These are phyloP conservation scores for Fusarium poae DNA, from an alignment of 2,329 filamentous ascomycete species.

Conservation along the genomic window DNA sequence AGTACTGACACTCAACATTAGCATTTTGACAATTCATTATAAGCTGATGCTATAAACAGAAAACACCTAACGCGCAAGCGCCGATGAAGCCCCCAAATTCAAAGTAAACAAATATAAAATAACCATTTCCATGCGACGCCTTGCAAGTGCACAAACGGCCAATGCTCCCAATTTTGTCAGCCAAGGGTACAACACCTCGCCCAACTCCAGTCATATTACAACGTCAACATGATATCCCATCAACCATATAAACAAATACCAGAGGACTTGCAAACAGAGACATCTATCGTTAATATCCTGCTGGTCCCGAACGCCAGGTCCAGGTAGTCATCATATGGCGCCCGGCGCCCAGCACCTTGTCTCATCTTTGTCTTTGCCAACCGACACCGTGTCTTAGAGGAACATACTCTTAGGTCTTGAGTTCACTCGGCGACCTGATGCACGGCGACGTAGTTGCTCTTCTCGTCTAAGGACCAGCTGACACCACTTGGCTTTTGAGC, in stretches of 20 bases:
- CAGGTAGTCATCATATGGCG: constrained; percentile 45
- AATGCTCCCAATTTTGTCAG: constrained; percentile 43
- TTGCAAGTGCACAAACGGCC: constrained; percentile 49
- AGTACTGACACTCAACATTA: constrained; percentile 5
- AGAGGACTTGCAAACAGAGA: constrained; percentile 43
- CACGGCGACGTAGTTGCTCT: constrained; percentile 68
- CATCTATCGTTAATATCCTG: constrained; percentile 42
- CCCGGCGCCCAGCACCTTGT: constrained; percentile 44
- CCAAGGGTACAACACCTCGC: constrained; percentile 40
- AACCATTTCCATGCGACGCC: constrained; percentile 47
- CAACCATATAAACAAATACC: constrained; percentile 39
- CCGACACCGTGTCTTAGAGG: constrained; percentile 53
- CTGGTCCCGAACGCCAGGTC: constrained; percentile 48
- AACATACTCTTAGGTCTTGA: constrained; percentile 71
- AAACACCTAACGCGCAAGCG: constrained; percentile 42
- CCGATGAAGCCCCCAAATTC: constrained; percentile 34
- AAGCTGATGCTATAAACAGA: constrained; percentile 43
- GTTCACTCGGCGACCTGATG: constrained; percentile 66
- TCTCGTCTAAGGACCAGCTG: constrained; percentile 75
- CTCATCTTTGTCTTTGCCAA: constrained; percentile 37
- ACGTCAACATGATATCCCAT: constrained; percentile 40
- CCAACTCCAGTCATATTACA: constrained; percentile 49
- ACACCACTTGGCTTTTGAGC: constrained; percentile 72
- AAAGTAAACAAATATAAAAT: constrained; percentile 34
- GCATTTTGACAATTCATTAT: constrained; percentile 47